These are phyloP conservation scores for Aspergillus nanangensis DNA, from an alignment of 495 filamentous ascomycete genomes.

Conservation along the genomic window DNA sequence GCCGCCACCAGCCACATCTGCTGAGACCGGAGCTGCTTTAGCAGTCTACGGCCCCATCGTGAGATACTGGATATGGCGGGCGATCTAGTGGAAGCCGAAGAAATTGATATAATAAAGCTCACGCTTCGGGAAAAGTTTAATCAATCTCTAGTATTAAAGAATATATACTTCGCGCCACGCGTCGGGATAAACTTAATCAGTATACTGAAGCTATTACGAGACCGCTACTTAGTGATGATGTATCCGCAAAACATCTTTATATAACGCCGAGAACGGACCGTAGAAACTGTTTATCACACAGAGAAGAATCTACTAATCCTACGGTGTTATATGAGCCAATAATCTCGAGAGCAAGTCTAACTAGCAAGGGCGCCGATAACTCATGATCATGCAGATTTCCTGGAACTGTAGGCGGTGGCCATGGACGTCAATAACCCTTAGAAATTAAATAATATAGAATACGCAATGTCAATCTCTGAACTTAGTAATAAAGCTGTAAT, in stretches of 20 bases:
- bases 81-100: slow-evolving; percentile 12
- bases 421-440: neutral
- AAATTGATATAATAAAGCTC: slow-evolving; percentile 13
- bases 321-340: slow-evolving; percentile 4
- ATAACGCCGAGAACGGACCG: slow-evolving; percentile 12
- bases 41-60: slow-evolving; percentile 8
- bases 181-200: slow-evolving; percentile 12
- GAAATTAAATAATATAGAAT: neutral
- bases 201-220: slow-evolving; percentile 2
- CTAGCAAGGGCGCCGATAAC: neutral
- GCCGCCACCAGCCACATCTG: slow-evolving; percentile 15
- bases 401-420: neutral
- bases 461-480: neutral
- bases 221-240: slow-evolving; percentile 6
- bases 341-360: neutral
- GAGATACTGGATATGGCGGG: slow-evolving; percentile 10
- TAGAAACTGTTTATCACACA: slow-evolving; percentile 7
- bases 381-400: neutral
- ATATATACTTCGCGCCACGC: slow-evolving; percentile 2
- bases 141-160: slow-evolving; percentile 6
- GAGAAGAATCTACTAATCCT: slow-evolving; percentile 11
- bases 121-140: slow-evolving; percentile 8
- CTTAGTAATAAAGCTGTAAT: neutral
- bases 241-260: slow-evolving; percentile 5
- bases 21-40: slow-evolving; percentile 13